Conservation (phyloP, 352 stramenopile species). For the Pythium graminicola region DNA sequence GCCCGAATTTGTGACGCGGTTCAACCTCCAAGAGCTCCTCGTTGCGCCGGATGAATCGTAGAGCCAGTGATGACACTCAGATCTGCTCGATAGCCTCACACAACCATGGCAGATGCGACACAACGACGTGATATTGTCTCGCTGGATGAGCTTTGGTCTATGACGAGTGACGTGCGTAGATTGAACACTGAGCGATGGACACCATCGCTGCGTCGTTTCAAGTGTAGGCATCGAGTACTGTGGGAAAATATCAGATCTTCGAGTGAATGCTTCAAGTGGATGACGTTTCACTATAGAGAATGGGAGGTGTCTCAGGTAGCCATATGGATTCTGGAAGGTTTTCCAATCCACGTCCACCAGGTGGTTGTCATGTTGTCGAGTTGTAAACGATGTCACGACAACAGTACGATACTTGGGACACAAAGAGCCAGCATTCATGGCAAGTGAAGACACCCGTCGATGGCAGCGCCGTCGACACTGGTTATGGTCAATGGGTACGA, state of each 20-base stretch:
- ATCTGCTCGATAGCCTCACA: too few species aligned
- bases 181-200: too few species aligned
- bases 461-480: not conserved
- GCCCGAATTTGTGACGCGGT: slow-evolving; percentile 57
- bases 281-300: not conserved
- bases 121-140: too few species aligned
- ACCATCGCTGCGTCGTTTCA: too few species aligned
- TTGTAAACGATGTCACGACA: slow-evolving; percentile 4
- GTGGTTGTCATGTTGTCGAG: slow-evolving; percentile 4
- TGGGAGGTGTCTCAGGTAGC: not conserved
- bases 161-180: too few species aligned
- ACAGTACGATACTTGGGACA: not conserved
- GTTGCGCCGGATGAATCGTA: slow-evolving; percentile 25
- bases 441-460: not conserved
- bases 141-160: too few species aligned
- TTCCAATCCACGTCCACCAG: slow-evolving; percentile 5
- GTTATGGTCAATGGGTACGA: not conserved
- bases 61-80: too few species aligned
- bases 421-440: not conserved
- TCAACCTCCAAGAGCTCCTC: slow-evolving; percentile 65
- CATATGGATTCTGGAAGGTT: slow-evolving; percentile 3
- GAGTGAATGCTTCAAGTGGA: too few species aligned
- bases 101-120: too few species aligned
- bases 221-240: too few species aligned
- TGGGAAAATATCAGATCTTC: too few species aligned